A percentile compares a stretch with the other conserved stretches of the same genome.
These are phyloP conservation scores for Candida sp. DNA, from an alignment of 1,139 yeast genomes.

Conservation along the genomic window DNA sequence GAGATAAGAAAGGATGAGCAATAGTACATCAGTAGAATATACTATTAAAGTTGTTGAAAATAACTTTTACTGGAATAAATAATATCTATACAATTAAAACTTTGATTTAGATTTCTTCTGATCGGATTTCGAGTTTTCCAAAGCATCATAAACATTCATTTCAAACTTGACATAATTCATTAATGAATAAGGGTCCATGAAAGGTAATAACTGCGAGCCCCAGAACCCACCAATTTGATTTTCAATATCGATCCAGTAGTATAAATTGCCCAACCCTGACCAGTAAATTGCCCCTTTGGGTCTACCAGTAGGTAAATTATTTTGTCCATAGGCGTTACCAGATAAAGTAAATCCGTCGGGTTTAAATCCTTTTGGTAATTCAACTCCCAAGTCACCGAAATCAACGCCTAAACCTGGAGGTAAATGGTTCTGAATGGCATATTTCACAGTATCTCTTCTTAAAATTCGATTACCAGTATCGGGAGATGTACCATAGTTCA, in stretches of 20 bases:
- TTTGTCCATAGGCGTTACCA: constrained; percentile 65
- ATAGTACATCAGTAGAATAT: no score
- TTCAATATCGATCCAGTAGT: constrained; percentile 43
- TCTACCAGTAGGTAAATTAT: constrained; percentile 34
- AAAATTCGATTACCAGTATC: constrained; percentile 33
- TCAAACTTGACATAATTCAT: constrained; percentile 15
- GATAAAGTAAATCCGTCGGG: constrained; percentile 81
- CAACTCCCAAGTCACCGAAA: constrained; percentile 14
- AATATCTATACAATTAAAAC: background rate
- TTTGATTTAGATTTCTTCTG: background rate
- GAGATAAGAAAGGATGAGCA: no score
- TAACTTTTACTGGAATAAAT: no score
- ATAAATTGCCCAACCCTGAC: constrained; percentile 46
- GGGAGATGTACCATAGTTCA: constrained; percentile 41
- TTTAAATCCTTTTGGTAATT: constrained; percentile 26
- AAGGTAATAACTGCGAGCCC: constrained; percentile 38
- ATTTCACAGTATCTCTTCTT: constrained; percentile 24
- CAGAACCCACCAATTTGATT: constrained; percentile 42
- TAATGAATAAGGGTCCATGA: constrained; percentile 13
- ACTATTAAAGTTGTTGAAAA: no score
- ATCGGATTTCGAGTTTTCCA: constrained; percentile 6
- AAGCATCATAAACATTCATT: constrained; percentile 12
- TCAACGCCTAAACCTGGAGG: constrained; percentile 22
- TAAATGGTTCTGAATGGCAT: constrained; percentile 32
- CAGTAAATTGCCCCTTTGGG: constrained; percentile 38